Percentiles rank a stretch among this genome's conserved stretches.
These are phyloP conservation scores for Vaccinium myrtillus DNA, from an alignment of 148 eudicot species.

Conservation along the genomic window DNA sequence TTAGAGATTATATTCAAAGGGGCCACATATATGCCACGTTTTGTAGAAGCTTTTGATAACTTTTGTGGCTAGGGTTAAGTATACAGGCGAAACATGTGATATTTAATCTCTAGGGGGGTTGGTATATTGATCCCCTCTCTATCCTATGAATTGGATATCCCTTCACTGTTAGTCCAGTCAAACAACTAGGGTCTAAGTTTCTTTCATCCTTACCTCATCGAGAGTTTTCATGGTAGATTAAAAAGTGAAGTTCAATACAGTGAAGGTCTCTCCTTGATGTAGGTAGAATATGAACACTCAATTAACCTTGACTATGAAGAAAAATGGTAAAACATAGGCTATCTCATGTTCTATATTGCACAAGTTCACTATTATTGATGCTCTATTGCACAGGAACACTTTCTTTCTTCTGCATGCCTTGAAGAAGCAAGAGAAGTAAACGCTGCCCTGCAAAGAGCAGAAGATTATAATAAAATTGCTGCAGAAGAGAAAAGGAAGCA, in stretches of 20 bases:
- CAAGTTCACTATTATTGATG: neutral
- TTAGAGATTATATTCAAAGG: neutral
- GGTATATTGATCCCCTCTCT: neutral
- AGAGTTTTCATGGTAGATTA: neutral
- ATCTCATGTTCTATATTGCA: neutral
- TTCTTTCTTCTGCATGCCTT: slow-evolving; percentile 54
- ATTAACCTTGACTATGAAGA: neutral
- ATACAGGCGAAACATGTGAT: neutral
- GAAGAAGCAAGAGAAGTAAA: slow-evolving; percentile 58
- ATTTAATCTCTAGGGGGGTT: neutral
- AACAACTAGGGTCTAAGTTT: neutral
- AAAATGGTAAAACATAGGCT: neutral
- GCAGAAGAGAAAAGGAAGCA: slow-evolving; percentile 59
- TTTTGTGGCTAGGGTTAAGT: no score
- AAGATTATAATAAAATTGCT: slow-evolving; percentile 53
- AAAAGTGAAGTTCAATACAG: neutral
- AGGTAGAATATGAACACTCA: neutral
- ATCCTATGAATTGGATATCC: neutral
- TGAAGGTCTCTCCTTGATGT: neutral
- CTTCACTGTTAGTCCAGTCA: neutral
- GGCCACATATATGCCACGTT: no score
- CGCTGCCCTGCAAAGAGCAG: slow-evolving; percentile 64
- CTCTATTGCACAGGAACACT: slow-evolving; percentile 44
- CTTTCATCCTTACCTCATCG: neutral
- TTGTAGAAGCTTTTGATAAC: no score